phyloP scores from a whole-genome alignment of 352 stramenopile species.

The Globisporangium paroecandrum region DNA sequence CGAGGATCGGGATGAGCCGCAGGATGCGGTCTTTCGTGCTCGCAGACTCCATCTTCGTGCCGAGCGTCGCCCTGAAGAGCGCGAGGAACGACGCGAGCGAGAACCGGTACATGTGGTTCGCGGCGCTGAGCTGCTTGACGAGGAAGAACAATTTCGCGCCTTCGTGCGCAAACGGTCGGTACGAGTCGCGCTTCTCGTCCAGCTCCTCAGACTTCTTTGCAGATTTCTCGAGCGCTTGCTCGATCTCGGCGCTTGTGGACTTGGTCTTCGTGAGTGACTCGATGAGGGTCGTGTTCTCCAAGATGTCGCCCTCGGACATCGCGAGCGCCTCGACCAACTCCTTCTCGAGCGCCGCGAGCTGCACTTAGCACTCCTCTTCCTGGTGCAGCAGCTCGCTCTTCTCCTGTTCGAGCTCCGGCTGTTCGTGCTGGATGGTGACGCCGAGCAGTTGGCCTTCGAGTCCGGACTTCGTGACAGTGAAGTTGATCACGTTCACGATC shows the following conservation, averaged over 20 bases:
- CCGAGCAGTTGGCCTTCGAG: slow-evolving; percentile 92
- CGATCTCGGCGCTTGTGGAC: slow-evolving; percentile 88
- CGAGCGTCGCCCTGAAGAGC: slow-evolving; percentile 84
- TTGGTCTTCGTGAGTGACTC: slow-evolving; percentile 94
- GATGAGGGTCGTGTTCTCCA: slow-evolving; percentile 94
- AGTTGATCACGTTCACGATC: slow-evolving; percentile 94
- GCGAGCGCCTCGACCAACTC: slow-evolving; percentile 91
- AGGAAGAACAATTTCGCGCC: slow-evolving; percentile 93
- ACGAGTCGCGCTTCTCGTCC: slow-evolving; percentile 91
- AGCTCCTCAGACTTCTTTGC: slow-evolving; percentile 89
- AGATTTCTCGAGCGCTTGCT: slow-evolving; percentile 84
- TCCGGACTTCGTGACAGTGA: slow-evolving; percentile 92
- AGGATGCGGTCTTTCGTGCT: slow-evolving; percentile 80
- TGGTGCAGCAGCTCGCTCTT: slow-evolving; percentile 90
- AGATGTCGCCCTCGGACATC: slow-evolving; percentile 92
- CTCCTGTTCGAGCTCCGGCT: slow-evolving; percentile 91
- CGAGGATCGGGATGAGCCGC: slow-evolving; percentile 81
- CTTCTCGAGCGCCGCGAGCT: slow-evolving; percentile 92
- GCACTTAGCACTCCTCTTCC: slow-evolving; percentile 95
- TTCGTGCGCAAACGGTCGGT: slow-evolving; percentile 86
- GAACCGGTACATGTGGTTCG: slow-evolving; percentile 97
- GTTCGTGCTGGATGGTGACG: slow-evolving; percentile 92
- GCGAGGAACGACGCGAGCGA: slow-evolving; percentile 88
- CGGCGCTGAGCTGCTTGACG: slow-evolving; percentile 82
- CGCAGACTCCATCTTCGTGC: slow-evolving; percentile 74